Evolutionary conservation across 2,329 filamentous ascomycete species (phyloP).

Genomic region (Ascocoryne sarcoides): DNA sequence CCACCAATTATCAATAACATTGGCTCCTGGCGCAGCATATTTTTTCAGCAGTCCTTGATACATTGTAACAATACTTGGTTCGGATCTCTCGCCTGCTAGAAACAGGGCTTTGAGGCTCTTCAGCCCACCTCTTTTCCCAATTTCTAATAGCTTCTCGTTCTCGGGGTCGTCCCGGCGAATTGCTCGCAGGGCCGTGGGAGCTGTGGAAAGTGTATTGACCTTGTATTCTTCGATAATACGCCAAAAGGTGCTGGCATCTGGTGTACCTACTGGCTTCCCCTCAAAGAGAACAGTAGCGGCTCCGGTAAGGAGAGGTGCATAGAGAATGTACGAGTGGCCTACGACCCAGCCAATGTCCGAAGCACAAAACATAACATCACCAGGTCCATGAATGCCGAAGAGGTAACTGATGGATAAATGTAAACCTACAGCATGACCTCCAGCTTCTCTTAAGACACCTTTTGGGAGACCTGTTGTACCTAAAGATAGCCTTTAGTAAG

Average conservation of each 20-base stretch:
- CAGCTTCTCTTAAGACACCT: slow-evolving; percentile 73
- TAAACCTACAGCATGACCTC: slow-evolving; percentile 79
- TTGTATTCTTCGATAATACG: slow-evolving; percentile 75
- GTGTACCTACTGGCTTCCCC: slow-evolving; percentile 88
- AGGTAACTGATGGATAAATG: slow-evolving; percentile 75
- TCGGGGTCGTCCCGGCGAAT: slow-evolving; percentile 80
- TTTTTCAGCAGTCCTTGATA: slow-evolving; percentile 65
- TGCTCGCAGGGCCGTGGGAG: slow-evolving; percentile 77
- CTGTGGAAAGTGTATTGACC: slow-evolving; percentile 78
- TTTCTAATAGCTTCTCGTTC: slow-evolving; percentile 52
- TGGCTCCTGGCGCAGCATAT: slow-evolving; percentile 54
- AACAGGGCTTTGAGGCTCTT: slow-evolving; percentile 66
- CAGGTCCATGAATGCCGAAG: slow-evolving; percentile 74
- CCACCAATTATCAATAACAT: slow-evolving; percentile 68
- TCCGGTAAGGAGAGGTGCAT: slow-evolving; percentile 76
- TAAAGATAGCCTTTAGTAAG: no score
- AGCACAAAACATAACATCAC: slow-evolving; percentile 63
- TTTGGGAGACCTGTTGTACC: slow-evolving; percentile 78
- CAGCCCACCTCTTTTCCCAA: slow-evolving; percentile 63
- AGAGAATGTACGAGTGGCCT: slow-evolving; percentile 79
- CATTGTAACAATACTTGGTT: slow-evolving; percentile 73
- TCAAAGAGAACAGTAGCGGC: slow-evolving; percentile 85
- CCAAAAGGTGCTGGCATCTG: slow-evolving; percentile 84
- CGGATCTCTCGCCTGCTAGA: slow-evolving; percentile 80
- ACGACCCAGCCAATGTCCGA: slow-evolving; percentile 93